These are phyloP conservation scores for Brasenia schreberi DNA, from an alignment of 164 flowering plant species.

Conservation along the genomic window DNA sequence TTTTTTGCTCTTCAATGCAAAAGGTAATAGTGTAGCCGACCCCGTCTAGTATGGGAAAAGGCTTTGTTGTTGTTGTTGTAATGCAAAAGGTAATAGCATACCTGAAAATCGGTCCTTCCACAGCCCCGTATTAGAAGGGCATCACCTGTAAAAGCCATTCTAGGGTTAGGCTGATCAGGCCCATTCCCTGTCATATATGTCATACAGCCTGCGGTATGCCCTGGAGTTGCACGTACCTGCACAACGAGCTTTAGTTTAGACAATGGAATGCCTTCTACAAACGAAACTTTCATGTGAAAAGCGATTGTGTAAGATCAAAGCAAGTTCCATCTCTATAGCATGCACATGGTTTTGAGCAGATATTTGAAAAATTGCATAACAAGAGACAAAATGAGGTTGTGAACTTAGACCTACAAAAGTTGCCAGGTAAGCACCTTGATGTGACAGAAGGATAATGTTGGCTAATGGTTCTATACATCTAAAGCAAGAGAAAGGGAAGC, in stretches of 20 bases:
- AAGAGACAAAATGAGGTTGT: not conserved
- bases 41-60: no score
- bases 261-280: not conserved
- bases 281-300: not conserved
- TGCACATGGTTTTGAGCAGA: not conserved
- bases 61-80: no score
- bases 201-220: slow-evolving; percentile 89
- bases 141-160: slow-evolving; percentile 97
- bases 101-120: slow-evolving; percentile 97
- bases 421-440: no score
- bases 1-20: no score
- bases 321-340: not conserved
- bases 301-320: not conserved
- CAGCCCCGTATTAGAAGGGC: slow-evolving; percentile 84
- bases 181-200: slow-evolving; percentile 95
- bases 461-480: no score
- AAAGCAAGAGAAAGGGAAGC: no score
- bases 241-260: not conserved
- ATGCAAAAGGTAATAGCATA: slow-evolving; percentile 3
- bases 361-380: not conserved
- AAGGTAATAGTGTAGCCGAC: no score
- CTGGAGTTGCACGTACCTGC: slow-evolving; percentile 94
- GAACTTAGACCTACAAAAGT: not conserved
- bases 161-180: slow-evolving; percentile 68
- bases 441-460: no score